Percentiles rank a stretch among this genome's conserved stretches.
These are phyloP conservation scores for Scleromitrula shiraiana DNA, from an alignment of 2,329 filamentous ascomycete genomes.

Conservation along the genomic window DNA sequence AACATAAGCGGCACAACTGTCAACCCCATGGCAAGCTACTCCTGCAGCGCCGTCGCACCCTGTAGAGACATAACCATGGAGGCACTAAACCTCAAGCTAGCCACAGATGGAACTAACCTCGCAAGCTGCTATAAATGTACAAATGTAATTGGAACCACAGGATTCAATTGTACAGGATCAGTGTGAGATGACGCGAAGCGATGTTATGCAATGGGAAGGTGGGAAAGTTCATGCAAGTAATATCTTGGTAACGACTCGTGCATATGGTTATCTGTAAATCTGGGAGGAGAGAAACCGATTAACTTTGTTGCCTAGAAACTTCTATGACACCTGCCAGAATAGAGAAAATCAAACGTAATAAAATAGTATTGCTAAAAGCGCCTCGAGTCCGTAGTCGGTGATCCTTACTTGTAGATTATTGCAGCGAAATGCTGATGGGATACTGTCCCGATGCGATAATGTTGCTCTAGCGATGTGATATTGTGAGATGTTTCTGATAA, in stretches of 20 bases:
- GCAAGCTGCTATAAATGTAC: conserved; percentile 1
- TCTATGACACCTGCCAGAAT: no score
- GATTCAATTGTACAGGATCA: background rate
- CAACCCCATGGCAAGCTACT: conserved; percentile 1
- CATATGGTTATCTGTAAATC: background rate
- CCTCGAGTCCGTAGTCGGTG: no score
- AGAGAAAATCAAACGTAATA: no score
- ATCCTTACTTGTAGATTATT: no score
- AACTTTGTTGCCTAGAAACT: background rate
- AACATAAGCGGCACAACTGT: conserved; percentile 2
- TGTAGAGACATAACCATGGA: conserved; percentile 3
- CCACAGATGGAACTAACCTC: background rate
- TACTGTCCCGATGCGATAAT: no score
- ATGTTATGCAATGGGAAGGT: background rate
- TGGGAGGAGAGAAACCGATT: background rate
- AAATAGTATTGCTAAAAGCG: no score
- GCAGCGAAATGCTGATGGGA: no score
- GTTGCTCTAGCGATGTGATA: no score
- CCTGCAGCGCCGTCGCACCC: conserved; percentile 1
- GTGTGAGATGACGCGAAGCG: background rate
- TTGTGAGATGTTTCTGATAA: no score
- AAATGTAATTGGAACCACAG: background rate
- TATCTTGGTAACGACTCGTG: no score
- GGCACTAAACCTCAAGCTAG: background rate
- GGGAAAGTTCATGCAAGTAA: no score